Base-by-base conservation (phyloP, 306 rosid species). In the Carpinus fangiana region DNA sequence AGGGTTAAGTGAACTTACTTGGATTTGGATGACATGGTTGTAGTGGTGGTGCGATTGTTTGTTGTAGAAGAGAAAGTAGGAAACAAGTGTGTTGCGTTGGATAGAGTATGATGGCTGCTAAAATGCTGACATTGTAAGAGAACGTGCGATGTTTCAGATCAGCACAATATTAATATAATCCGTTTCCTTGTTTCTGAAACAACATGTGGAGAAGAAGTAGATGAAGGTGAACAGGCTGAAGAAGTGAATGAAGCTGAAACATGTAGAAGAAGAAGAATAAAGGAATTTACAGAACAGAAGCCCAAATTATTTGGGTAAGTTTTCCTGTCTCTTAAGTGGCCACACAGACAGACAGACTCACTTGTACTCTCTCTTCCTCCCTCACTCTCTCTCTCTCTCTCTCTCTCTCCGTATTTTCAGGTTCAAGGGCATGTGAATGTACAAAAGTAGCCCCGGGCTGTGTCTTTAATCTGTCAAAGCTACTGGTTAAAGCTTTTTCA, bases 11-110 rank as follows among this genome's bases (percentile, higher is more conserved):
- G 26, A 66, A 84, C 80, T 78, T 75, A 94, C 98, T 89, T 91
- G 74, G 98, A 82, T 87, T 90, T 95, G 73, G 97, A 79, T 83
- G 97, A 88, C 98, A 91, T 95, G 87, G 86, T 38, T 83, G 74
- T 38, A 50, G 78, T 12, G 83, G 78, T 3, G 72, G 72, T 59
- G 74, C 70, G 46, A 64, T 16, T 56, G 64, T 60, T 20, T 36
- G 69, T 16, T 10, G 80, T 43, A 80, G 76, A 71, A 73, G 66
- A 47, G 43, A 47, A 64, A 41, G 73, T 46, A 13, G 75, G 48
- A 81, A 60, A 71, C 45, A 62, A 12, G 71, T 73, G 20, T 8
- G n/a, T 50, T 77, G 86, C 38, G 73, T 76, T 79, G 76, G 84
- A 75, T 54, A 31, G 34, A 31, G 34, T 31, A 54, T 20, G 84